Evolutionary conservation across 495 filamentous ascomycete species (phyloP).

Genomic region (Penicillium steckii): DNA sequence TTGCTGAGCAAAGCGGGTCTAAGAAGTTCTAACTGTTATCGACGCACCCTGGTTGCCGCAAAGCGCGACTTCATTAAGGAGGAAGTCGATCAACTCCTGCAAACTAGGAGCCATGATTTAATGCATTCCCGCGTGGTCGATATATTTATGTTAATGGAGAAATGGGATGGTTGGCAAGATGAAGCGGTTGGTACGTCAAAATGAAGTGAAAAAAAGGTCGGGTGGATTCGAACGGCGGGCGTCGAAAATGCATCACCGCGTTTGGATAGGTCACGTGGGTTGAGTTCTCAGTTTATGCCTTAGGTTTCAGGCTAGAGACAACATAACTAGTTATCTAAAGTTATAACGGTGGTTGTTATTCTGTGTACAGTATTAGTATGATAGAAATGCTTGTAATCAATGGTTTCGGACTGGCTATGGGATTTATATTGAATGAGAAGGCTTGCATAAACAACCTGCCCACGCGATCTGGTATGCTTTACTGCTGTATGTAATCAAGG

Average conservation of each 20-base stretch:
- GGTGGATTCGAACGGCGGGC: slow-evolving; percentile 31
- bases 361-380: no score
- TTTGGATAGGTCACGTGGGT: neutral
- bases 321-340: no score
- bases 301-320: no score
- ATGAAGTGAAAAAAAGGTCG: slow-evolving; percentile 4
- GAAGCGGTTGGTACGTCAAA: neutral
- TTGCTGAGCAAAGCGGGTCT: slow-evolving; percentile 25
- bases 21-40: slow-evolving; percentile 8
- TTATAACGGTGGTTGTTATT: no score
- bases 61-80: slow-evolving; percentile 71
- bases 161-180: neutral
- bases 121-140: slow-evolving; percentile 17
- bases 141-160: neutral
- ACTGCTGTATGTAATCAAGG: no score
- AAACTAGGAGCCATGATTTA: slow-evolving; percentile 59
- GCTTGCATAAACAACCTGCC: no score
- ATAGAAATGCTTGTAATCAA: no score
- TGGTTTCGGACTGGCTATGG: no score
- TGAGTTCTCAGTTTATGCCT: neutral
- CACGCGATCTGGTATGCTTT: no score
- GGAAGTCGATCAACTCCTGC: slow-evolving; percentile 68
- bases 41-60: slow-evolving; percentile 69
- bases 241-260: neutral
- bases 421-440: no score